phyloP scores from a whole-genome alignment of 2,329 filamentous ascomycete genomes.

The Acrocalymma vagum region DNA sequence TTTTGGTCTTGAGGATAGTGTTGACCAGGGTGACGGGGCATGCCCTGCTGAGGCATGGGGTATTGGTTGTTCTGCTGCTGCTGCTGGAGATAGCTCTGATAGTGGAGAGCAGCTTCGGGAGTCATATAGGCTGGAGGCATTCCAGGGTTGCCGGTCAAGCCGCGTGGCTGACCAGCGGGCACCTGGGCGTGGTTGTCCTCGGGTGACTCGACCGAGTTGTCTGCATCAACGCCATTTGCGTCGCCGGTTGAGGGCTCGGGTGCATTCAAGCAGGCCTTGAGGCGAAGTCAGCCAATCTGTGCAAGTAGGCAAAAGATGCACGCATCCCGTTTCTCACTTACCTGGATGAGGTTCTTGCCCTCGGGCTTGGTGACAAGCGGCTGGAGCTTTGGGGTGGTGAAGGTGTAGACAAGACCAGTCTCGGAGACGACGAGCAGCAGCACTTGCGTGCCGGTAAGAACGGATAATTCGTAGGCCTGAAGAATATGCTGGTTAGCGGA shows the following conservation, averaged over 20 bases:
- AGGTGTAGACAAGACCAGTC: slow-evolving; percentile 96
- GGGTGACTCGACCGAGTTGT: slow-evolving; percentile 77
- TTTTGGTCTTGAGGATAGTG: slow-evolving; percentile 73
- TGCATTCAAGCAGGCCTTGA: slow-evolving; percentile 94
- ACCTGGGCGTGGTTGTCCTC: slow-evolving; percentile 87
- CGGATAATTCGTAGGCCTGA: slow-evolving; percentile 97
- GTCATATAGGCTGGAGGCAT: slow-evolving; percentile 72
- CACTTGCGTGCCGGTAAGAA: slow-evolving; percentile 97
- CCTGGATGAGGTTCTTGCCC: slow-evolving; percentile 99
- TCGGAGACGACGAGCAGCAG: slow-evolving; percentile 95
- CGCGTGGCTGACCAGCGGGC: slow-evolving; percentile 73
- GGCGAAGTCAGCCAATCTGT: slow-evolving; percentile 45
- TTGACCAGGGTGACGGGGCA: slow-evolving; percentile 68
- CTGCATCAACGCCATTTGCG: slow-evolving; percentile 66
- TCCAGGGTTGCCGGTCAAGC: slow-evolving; percentile 71
- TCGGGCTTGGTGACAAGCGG: slow-evolving; percentile 97
- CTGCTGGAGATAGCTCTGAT: slow-evolving; percentile 81
- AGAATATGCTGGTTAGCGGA: slow-evolving; percentile 29
- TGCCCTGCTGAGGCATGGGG: slow-evolving; percentile 79
- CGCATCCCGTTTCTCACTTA: no score
- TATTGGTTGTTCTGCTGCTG: slow-evolving; percentile 73
- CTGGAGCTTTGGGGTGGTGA: slow-evolving; percentile 97
- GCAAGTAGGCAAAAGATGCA: no score
- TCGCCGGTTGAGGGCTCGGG: slow-evolving; percentile 85
- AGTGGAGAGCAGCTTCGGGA: slow-evolving; percentile 76